Percentiles rank a stretch among this genome's conserved stretches.
Evolutionary conservation across 1,284 basidiomycete genomes (phyloP).

Genomic region (Apiotrichum sp.): DNA sequence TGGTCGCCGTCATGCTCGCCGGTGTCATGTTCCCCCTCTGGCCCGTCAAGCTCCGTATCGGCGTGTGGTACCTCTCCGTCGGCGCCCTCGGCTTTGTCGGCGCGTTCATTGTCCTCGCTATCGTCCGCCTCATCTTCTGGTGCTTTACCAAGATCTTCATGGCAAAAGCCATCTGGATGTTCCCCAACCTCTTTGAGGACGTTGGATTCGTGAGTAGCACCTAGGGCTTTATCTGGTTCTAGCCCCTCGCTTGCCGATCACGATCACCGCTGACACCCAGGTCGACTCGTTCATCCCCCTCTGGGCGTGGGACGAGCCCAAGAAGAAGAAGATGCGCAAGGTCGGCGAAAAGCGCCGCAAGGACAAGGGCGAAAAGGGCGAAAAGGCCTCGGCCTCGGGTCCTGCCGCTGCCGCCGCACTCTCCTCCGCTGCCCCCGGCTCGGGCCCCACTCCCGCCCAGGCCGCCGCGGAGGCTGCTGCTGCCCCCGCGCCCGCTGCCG

Average conservation of each 20-base stretch:
- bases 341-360: conserved; percentile 20
- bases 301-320: conserved; percentile 96
- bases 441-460: conserved; percentile 8
- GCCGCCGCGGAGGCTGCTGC: conserved; percentile 6
- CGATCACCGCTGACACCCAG: conserved; percentile 50
- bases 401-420: conserved; percentile 5
- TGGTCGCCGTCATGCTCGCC: conserved; percentile 90
- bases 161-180: conserved; percentile 96
- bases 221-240: no score
- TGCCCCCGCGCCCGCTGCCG: conserved; percentile 10
- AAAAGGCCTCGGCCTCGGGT: conserved; percentile 1
- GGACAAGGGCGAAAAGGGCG: conserved; percentile 15
- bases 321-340: conserved; percentile 65
- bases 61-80: conserved; percentile 93
- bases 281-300: conserved; percentile 95
- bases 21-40: conserved; percentile 99
- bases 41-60: conserved; percentile 87
- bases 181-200: conserved; percentile 96
- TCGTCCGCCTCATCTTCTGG: conserved; percentile 90
- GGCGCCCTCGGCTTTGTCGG: conserved; percentile 82
- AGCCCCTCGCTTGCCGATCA: background rate
- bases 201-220: conserved; percentile 83
- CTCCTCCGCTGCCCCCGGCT: conserved; percentile 4
- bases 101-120: conserved; percentile 83
- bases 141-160: conserved; percentile 80